Evolutionary conservation across 1,284 basidiomycete species (phyloP).

Genomic region (Inonotus obliquus): DNA sequence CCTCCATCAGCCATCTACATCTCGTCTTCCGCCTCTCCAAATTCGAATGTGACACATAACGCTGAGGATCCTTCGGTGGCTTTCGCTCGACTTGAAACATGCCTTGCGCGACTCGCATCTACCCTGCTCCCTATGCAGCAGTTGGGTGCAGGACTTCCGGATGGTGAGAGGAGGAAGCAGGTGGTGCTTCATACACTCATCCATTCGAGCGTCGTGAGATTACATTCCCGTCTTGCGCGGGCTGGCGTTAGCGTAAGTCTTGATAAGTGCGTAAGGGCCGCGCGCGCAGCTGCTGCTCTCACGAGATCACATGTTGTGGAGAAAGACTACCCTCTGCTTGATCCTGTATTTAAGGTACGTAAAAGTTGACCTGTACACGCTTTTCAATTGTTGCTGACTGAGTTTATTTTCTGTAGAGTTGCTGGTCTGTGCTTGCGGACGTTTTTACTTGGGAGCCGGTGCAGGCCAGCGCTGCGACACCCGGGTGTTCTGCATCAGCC

Average conservation of each 20-base stretch:
- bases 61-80: constrained; percentile 41
- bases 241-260: constrained; percentile 55
- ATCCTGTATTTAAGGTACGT: constrained; percentile 70
- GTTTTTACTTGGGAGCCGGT: constrained; percentile 57
- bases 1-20: constrained; percentile 12
- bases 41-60: constrained; percentile 29
- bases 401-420: constrained; percentile 41
- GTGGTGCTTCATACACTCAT: constrained; percentile 61
- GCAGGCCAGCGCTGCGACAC: constrained; percentile 41
- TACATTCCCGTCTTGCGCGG: constrained; percentile 54
- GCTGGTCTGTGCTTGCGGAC: constrained; percentile 65
- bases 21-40: constrained; percentile 5
- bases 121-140: constrained; percentile 62
- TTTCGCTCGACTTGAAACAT: constrained; percentile 56
- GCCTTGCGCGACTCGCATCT: constrained; percentile 55
- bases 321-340: constrained; percentile 58
- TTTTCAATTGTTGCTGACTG: constrained; percentile 10
- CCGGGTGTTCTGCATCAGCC: constrained; percentile 41
- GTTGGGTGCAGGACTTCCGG: constrained; percentile 48
- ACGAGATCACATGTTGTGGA: constrained; percentile 56
- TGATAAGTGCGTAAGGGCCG: constrained; percentile 59
- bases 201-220: constrained; percentile 60
- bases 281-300: constrained; percentile 50
- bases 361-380: neutral
- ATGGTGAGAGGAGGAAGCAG: constrained; percentile 51